These are phyloP conservation scores for Curvularia hawaiiensis DNA, from an alignment of 2,329 filamentous ascomycete genomes.

Conservation along the genomic window DNA sequence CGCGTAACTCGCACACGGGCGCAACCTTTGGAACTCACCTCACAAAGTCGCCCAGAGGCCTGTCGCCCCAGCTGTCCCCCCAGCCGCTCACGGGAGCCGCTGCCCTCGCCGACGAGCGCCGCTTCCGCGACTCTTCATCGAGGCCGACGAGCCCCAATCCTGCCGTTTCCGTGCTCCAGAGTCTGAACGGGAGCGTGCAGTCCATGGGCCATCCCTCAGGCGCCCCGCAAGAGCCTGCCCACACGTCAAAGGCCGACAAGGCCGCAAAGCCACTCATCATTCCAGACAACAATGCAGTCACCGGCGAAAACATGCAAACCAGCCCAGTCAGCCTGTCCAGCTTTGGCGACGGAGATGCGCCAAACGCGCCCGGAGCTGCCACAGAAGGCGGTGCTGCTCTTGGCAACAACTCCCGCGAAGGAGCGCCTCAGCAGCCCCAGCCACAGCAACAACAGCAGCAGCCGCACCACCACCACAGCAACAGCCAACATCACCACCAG, in stretches of 20 bases:
- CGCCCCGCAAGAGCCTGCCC: constrained; percentile 49
- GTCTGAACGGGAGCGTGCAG: constrained; percentile 49
- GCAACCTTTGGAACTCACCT: constrained; percentile 46
- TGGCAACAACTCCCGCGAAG: constrained; percentile 43
- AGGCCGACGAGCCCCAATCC: constrained; percentile 57
- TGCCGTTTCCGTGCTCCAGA: constrained; percentile 50
- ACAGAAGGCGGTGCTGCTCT: constrained; percentile 57
- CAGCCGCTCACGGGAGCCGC: constrained; percentile 54
- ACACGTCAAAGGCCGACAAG: constrained; percentile 55
- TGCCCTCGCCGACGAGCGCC: constrained; percentile 56
- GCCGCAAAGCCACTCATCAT: constrained; percentile 57
- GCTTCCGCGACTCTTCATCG: constrained; percentile 49
- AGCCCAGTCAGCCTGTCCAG: constrained; percentile 60
- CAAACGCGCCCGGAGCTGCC: constrained; percentile 52
- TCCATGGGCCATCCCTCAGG: constrained; percentile 46
- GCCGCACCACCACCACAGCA: constrained; percentile 15
- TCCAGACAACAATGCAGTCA: constrained; percentile 48
- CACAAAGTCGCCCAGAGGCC: constrained; percentile 50
- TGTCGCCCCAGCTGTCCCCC: constrained; percentile 50
- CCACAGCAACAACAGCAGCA: constrained; percentile 27
- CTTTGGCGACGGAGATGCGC: constrained; percentile 59
- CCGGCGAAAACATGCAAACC: constrained; percentile 55
- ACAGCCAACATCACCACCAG: constrained; percentile 37
- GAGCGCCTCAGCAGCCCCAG: constrained; percentile 45
- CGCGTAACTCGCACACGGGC: constrained; percentile 33